These are phyloP conservation scores for Saccharomycopsis babjevae DNA, from an alignment of 805 yeast genomes.

Conservation along the genomic window DNA sequence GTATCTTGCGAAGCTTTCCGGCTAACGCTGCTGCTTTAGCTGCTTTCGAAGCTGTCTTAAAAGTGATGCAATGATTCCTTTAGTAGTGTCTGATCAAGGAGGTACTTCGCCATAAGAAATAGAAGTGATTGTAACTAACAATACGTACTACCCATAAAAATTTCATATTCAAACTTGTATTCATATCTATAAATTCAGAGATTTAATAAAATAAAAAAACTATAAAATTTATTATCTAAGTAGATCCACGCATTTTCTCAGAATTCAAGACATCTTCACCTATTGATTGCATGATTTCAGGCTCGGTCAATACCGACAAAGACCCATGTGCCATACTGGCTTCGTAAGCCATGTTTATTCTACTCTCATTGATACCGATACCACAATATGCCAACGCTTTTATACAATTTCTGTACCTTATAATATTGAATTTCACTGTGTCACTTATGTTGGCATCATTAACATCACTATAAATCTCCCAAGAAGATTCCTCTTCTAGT, in stretches of 20 bases:
- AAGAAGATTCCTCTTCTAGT: constrained; percentile 83
- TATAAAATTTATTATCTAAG: not conserved
- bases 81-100: not conserved
- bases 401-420: constrained; percentile 78
- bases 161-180: not conserved
- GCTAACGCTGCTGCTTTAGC: constrained; percentile 91
- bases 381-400: constrained; percentile 76
- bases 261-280: constrained; percentile 62
- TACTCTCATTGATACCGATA: constrained; percentile 74
- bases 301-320: constrained; percentile 62
- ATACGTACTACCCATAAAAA: not conserved
- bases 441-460: constrained; percentile 61
- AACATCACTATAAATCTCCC: constrained; percentile 89
- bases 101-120: not conserved
- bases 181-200: not conserved
- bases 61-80: constrained; percentile 23
- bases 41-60: constrained; percentile 78
- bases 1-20: constrained; percentile 76
- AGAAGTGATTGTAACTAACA: not conserved
- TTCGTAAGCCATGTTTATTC: constrained; percentile 78
- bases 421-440: constrained; percentile 57
- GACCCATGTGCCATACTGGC: constrained; percentile 70
- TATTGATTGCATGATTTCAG: constrained; percentile 59
- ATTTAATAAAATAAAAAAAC: not conserved
- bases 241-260: constrained; percentile 64